Percentiles rank a stretch among this genome's conserved stretches.
Conservation (phyloP, 345 rosid genomes). For the Citrus sinensis region DVS_A1.0 CM039169.1:2929001-2929500, state of each 20-base stretch:
- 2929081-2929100: neutral
- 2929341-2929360: neutral
- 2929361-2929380: slow-evolving; percentile 14
- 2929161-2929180: slow-evolving; percentile 4
- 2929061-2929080: too few species aligned
- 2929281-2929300: neutral
- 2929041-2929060: too few species aligned
- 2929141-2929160: neutral
- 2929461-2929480: neutral
- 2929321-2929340: neutral
- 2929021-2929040: neutral
- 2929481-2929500: neutral
- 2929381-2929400: neutral
- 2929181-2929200: slow-evolving; percentile 13
- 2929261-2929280: neutral
- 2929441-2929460: neutral
- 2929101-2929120: slow-evolving; percentile 13
- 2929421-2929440: neutral
- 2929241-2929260: neutral
- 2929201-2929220: slow-evolving; percentile 21
- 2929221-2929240: neutral
- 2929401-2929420: neutral
- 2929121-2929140: neutral
- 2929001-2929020: too few species aligned
- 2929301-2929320: too few species aligned